phyloP scores from a whole-genome alignment of 352 stramenopile species.

The Phytophthora aleatoria region DNA sequence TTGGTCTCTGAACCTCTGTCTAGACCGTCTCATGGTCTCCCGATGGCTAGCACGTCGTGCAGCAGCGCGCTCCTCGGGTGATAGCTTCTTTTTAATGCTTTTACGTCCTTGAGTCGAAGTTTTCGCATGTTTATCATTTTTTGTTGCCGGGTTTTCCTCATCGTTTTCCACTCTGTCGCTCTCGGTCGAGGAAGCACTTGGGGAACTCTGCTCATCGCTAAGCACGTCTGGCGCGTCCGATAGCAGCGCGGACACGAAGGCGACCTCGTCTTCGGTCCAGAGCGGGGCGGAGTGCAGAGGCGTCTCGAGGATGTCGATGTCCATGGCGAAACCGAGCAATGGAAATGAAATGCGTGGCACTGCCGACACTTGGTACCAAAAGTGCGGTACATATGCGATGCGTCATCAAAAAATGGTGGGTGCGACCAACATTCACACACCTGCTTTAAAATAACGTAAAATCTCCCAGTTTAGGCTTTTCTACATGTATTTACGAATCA shows the following conservation, averaged over 20 bases:
- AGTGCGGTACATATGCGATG: slow-evolving; percentile 8
- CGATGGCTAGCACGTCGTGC: slow-evolving; percentile 33
- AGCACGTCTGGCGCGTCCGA: slow-evolving; percentile 25
- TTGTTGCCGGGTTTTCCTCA: background rate
- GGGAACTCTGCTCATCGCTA: slow-evolving; percentile 19
- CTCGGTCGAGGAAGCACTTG: slow-evolving; percentile 5
- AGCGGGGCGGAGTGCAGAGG: slow-evolving; percentile 7
- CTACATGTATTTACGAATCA: too few species aligned
- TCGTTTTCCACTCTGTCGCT: slow-evolving; percentile 2
- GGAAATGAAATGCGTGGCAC: slow-evolving; percentile 7
- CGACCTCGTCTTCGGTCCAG: slow-evolving; percentile 34
- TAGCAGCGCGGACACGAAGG: slow-evolving; percentile 32
- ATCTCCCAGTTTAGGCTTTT: too few species aligned
- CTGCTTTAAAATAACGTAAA: too few species aligned
- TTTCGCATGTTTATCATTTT: background rate
- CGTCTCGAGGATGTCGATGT: slow-evolving; percentile 27
- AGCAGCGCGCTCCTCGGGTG: slow-evolving; percentile 25
- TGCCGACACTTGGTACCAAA: slow-evolving; percentile 2
- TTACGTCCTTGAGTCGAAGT: slow-evolving; percentile 1
- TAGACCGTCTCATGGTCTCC: slow-evolving; percentile 43
- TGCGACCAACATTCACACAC: slow-evolving; percentile 6
- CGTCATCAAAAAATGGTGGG: slow-evolving; percentile 19
- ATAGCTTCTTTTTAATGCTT: slow-evolving; percentile 19
- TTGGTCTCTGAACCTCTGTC: slow-evolving; percentile 41
- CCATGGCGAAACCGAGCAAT: slow-evolving; percentile 8